Evolutionary conservation across 306 rosid genomes (phyloP), one percentile per base, ranked within the genome.

Genomic region (Vigna angularis): DNA sequence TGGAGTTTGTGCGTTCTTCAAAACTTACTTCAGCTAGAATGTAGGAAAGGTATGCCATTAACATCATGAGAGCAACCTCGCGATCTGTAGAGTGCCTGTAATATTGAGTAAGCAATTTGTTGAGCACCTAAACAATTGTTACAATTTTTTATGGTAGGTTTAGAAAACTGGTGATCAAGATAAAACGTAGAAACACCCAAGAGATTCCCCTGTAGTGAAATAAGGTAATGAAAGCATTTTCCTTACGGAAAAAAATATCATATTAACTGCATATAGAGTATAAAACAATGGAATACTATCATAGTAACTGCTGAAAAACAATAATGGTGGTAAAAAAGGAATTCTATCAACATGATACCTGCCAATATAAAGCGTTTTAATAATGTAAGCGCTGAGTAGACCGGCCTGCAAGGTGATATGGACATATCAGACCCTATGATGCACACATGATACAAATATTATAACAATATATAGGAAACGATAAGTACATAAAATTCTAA

Each of bases 81-180:
- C 98, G 98, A 82, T 96, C 96, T 11, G 99, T 96, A 11, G 99
- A 96, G 86, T 96, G 99, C 92, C 99, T 93, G 90, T 64, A 34
- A 62, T 32, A 79, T 74, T 45, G 57, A 73, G 78, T 24, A 30
- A 75, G 64, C 75, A 75, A 61, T 40, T 66, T 76, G 56, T 66
- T 51, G 38, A 79, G 51, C 50, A 34, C 56, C 49, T 10, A 32
- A 30, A 62, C 11, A 28, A 30, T 48, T 49, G 62, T 63, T 30
- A 36, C 51, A 72, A 6, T 52, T 2, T 72, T 64, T 55, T 15
- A 79, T 56, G 18, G 56, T 11, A 7, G 4, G 53, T 28, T 5
- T 66, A 17, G 24, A 55, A 55, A 8, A 20, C 16, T 67, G 32
- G 4, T 17, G 20, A 28, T 40, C 52, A 16, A 49, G 55, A 78